These are phyloP conservation scores for Colletotrichum liaoningense DNA, from an alignment of 2,329 filamentous ascomycete species.

Conservation along the genomic window DNA sequence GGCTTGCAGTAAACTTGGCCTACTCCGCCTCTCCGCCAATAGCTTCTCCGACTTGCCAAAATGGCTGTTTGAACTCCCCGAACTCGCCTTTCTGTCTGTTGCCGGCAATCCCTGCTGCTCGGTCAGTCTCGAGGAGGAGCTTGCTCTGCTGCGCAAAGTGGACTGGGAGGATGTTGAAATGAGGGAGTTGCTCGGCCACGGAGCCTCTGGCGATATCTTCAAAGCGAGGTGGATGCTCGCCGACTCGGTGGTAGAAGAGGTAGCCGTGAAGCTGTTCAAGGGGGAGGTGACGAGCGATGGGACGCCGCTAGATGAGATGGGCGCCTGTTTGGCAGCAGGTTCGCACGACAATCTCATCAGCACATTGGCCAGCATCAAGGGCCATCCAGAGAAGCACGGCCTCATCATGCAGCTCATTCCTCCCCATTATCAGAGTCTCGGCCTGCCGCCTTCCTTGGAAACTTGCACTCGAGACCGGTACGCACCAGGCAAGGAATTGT, in stretches of 20 bases:
- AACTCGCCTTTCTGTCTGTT: conserved; percentile 59
- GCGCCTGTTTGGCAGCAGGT: conserved; percentile 57
- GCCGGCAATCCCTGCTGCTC: conserved; percentile 58
- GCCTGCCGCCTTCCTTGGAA: conserved; percentile 55
- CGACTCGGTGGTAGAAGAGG: conserved; percentile 45
- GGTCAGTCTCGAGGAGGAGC: conserved; percentile 27
- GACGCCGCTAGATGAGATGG: conserved; percentile 61
- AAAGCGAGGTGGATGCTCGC: conserved; percentile 50
- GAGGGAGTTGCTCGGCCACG: conserved; percentile 54
- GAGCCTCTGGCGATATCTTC: conserved; percentile 59
- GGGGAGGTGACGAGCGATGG: conserved; percentile 60
- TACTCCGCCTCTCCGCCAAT: conserved; percentile 58
- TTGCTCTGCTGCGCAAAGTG: conserved; percentile 49
- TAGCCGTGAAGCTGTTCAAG: conserved; percentile 61
- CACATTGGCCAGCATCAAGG: conserved; percentile 55
- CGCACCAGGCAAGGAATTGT: conserved; percentile 43
- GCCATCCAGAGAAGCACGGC: conserved; percentile 53
- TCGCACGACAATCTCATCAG: conserved; percentile 58
- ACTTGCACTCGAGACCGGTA: conserved; percentile 60
- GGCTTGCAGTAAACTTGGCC: conserved; percentile 54
- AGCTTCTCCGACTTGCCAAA: conserved; percentile 49
- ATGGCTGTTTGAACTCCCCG: conserved; percentile 58
- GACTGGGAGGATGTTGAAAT: conserved; percentile 54
- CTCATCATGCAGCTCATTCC: conserved; percentile 61
- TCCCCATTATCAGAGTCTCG: conserved; percentile 53